Evolutionary conservation across 495 filamentous ascomycete genomes (phyloP), one percentile per base, ranked within the genome.

Genomic region (Jackrogersella minutella): DNA sequence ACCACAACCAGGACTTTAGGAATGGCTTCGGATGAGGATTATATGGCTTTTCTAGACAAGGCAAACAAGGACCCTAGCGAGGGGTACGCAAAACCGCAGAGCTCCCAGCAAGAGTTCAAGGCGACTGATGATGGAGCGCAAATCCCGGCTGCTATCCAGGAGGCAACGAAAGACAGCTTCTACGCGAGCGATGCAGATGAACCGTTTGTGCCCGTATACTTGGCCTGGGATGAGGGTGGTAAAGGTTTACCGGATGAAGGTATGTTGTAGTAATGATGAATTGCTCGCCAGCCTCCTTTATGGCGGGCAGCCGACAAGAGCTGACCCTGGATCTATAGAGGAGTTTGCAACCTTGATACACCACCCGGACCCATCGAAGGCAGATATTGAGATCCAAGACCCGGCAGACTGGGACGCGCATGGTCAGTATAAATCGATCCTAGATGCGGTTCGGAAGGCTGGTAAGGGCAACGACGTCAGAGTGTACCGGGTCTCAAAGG

Each of bases 161-260:
- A 80, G 50, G 77, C 73, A 2, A 71, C 68, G 2, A 78, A 87
- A 26, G 85, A 90, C 56, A 82, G 77, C 44, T 89, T 86, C 70
- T 96, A 94, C 74, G 74, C 85, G 3, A 93, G 89, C 54, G 93
- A 97, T 59, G 84, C 90, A 5, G 93, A 97, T 76, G 91, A 94
- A 78, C 89, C 89, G 33, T 97, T 93, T 75, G 88, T 88, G 73
- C 85, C 87, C 1, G 91, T 97, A 3, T 83, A 79, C 50, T 70
- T 96, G 66, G 79, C 77, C 60, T 93, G 83, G 83, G 79, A 82
- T 40, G 87, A 85, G 37, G 71, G 58, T 34, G 79, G 80, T 37
- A 82, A 79, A 33, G 74, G 75, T 37, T 81, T 89, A 74, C 89
- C 89, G 34, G 86, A 85, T 73, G 79, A 87, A 73, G 84, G 88